Conservation (phyloP, 2,329 filamentous ascomycete species). For the Neopestalotiopsis sp. region DNA sequence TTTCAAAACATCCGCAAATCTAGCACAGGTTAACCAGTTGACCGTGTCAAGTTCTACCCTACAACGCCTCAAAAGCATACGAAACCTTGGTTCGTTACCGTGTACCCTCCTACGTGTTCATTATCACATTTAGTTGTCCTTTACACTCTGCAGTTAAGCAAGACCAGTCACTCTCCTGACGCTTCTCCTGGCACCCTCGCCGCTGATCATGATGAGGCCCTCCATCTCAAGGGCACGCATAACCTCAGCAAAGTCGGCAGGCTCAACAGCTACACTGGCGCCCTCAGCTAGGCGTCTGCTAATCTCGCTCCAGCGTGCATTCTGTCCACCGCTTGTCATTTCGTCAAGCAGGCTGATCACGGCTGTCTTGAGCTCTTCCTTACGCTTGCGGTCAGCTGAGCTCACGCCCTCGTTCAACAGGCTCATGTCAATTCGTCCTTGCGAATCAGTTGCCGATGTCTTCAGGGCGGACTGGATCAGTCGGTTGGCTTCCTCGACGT, state of each 20-base stretch:
- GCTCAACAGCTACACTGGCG: slow-evolving; percentile 74
- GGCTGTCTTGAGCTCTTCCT: slow-evolving; percentile 83
- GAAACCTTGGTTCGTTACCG: slow-evolving; percentile 7
- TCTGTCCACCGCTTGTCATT: slow-evolving; percentile 70
- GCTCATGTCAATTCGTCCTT: slow-evolving; percentile 96
- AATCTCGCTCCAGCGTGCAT: slow-evolving; percentile 80
- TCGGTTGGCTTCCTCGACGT: slow-evolving; percentile 89
- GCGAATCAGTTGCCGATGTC: slow-evolving; percentile 92
- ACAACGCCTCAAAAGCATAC: slow-evolving; percentile 3
- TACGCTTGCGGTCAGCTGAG: slow-evolving; percentile 81
- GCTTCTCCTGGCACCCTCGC: slow-evolving; percentile 83
- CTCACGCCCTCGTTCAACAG: slow-evolving; percentile 93
- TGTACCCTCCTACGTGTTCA: not conserved
- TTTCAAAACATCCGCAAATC: not conserved
- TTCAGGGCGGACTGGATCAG: slow-evolving; percentile 94
- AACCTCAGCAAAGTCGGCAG: slow-evolving; percentile 81
- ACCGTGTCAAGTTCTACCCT: not conserved
- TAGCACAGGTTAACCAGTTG: not conserved
- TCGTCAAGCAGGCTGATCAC: slow-evolving; percentile 81
- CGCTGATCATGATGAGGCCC: slow-evolving; percentile 78
- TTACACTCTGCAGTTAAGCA: slow-evolving; percentile 34
- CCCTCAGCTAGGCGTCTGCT: slow-evolving; percentile 74
- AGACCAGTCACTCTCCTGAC: slow-evolving; percentile 75
- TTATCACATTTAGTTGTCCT: not conserved
- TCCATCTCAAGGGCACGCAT: slow-evolving; percentile 84